Base-by-base conservation (phyloP, 768 basidiomycete genomes). In the Amanita rubescens region DNA sequence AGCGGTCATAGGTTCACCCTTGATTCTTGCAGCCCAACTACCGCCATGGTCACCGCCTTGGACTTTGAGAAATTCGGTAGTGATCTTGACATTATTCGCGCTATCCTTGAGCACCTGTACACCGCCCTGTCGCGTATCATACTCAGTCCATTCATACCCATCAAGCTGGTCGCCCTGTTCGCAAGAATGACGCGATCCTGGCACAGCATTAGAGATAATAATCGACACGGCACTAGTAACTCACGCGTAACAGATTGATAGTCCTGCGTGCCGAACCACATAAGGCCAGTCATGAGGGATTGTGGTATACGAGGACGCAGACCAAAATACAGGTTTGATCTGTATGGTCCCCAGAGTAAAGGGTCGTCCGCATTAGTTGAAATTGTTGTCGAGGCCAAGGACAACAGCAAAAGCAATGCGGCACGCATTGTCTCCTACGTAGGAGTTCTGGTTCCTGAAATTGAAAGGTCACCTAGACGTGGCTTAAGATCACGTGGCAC, bases 241-340 rank as follows among this genome's bases (percentile, higher is more conserved):
- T 66, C 56, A 85, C 87, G 76, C 56, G 70, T 65, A 54, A 83
- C 69, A 58, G 90, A 85, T 62, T 84, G 75, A 63, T 82, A 96
- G 69, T 95, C 80, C 35, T 90, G 84, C 7, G 90, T 85, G 27
- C 94, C 90, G 65, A 90, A 93, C 94, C 94, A 97, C 68, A 95
- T 80, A 32, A 98, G 78, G 11, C 94, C 94, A 2, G 89, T 91
- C 83, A 94, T 80, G 24, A 97, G 76, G n/a, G 90, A 91, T 60
- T 90, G 82, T 0, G 94, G 92, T 57, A 91, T 70, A 41, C 86
- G 78, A 11, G 94, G 90, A 46, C 90, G 74, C 42, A 96, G 74
- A 17, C 94, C 94, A 68, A 96, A 95, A 71, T 98, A 98, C n/a
- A 96, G 77, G 62, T 92, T 90, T 0, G 94, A 91, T 38, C 94